phyloP scores from a whole-genome alignment of 116 monocot genomes.

The Dioscorea cayenensis region DNA sequence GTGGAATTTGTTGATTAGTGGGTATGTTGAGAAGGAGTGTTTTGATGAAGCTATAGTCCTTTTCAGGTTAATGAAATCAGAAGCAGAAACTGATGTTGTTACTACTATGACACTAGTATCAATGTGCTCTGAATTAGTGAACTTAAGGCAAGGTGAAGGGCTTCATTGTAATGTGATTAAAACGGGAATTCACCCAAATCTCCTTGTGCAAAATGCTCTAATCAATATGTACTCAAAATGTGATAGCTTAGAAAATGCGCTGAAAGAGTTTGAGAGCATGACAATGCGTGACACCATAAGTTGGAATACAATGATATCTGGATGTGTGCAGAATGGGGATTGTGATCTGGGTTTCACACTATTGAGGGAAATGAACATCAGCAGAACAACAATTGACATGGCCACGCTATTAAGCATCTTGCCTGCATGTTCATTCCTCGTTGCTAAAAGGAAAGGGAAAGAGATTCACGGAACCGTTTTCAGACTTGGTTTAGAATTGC shows the following conservation, averaged over 20 bases:
- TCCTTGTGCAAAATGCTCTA: conserved; percentile 16
- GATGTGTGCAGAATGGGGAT: conserved; percentile 8
- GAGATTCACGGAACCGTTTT: conserved; percentile 7
- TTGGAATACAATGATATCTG: conserved; percentile 16
- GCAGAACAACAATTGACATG: conserved; percentile 3
- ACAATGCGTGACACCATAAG: conserved; percentile 1
- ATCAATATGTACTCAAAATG: conserved; percentile 21
- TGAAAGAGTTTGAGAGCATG: conserved; percentile 10
- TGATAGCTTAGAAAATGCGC: conserved; percentile 7
- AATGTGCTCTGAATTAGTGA: conserved; percentile 13
- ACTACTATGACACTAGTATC: conserved; percentile 10
- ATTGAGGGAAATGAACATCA: conserved; percentile 9
- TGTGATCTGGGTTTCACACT: conserved; percentile 6
- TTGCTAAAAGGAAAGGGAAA: conserved; percentile 10
- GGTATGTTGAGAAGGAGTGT: conserved; percentile 9
- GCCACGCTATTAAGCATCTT: conserved; percentile 8
- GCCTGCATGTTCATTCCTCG: conserved; percentile 7
- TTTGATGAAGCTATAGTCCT: conserved; percentile 12
- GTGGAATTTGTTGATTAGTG: conserved; percentile 32
- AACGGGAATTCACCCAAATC: conserved; percentile 8
- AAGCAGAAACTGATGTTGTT: conserved; percentile 12
- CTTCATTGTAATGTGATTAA: conserved; percentile 22
- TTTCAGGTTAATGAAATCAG: conserved; percentile 25
- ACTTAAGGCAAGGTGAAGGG: conserved; percentile 7
- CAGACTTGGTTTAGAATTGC: not conserved